These are phyloP conservation scores for Pleurotus citrinopileatus DNA, from an alignment of 768 basidiomycete genomes.

Conservation along the genomic window DNA sequence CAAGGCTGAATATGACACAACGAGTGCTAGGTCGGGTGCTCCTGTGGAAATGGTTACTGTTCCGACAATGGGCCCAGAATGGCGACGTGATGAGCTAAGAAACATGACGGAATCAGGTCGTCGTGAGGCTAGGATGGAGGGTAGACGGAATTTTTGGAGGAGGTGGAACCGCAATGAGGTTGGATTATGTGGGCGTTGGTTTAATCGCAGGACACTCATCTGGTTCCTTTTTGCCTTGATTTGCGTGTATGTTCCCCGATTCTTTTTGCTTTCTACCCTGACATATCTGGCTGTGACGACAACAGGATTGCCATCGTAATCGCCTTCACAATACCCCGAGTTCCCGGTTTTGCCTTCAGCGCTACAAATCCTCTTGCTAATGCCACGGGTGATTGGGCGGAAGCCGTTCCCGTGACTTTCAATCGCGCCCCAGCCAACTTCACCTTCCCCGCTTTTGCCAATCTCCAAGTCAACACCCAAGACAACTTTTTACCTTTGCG, in stretches of 20 bases:
- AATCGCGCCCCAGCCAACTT: constrained; percentile 84
- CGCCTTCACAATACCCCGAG: constrained; percentile 81
- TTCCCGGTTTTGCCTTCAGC: constrained; percentile 70
- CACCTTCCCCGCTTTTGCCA: constrained; percentile 76
- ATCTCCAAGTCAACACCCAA: constrained; percentile 73
- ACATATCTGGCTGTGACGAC: background rate
- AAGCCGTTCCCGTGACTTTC: constrained; percentile 60
- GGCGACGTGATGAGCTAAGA: constrained; percentile 76
- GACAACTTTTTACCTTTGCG: constrained; percentile 76
- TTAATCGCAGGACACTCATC: constrained; percentile 70
- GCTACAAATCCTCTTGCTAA: constrained; percentile 48
- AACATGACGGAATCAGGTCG: constrained; percentile 73
- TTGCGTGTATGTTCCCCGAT: constrained; percentile 40
- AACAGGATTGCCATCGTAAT: constrained; percentile 64
- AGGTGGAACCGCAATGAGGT: constrained; percentile 77
- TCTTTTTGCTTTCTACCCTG: background rate
- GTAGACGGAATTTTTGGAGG: constrained; percentile 59
- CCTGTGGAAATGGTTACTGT: constrained; percentile 90
- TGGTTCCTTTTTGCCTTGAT: constrained; percentile 65
- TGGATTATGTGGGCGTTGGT: constrained; percentile 78
- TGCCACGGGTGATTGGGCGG: constrained; percentile 58
- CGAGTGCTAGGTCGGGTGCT: constrained; percentile 24
- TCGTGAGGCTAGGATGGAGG: constrained; percentile 56
- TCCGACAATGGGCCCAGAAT: constrained; percentile 88
- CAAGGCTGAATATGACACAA: constrained; percentile 34